Evolutionary conservation across 805 yeast species (phyloP).

Genomic region (Candida insectorum): DNA sequence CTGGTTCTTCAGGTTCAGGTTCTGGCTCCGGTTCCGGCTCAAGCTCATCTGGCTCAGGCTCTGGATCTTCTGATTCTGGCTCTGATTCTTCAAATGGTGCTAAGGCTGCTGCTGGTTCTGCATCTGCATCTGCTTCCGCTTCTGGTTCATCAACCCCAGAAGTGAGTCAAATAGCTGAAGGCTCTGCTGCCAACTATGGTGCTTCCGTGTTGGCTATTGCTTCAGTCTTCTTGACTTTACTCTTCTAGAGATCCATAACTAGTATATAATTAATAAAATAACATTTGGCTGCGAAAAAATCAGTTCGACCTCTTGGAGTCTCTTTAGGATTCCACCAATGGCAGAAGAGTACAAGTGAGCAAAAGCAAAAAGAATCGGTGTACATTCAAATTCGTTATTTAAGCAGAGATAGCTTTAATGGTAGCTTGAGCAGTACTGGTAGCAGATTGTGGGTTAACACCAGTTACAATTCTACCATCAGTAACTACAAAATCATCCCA

Average conservation of each 20-base stretch:
- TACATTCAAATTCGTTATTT: background rate
- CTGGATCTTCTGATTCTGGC: conserved; percentile 1
- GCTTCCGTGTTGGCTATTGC: conserved; percentile 6
- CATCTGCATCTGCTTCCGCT: conserved; percentile 1
- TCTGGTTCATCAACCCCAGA: conserved; percentile 4
- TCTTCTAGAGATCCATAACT: too few relatives aligned
- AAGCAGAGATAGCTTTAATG: conserved; percentile 1
- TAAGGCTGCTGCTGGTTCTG: background rate
- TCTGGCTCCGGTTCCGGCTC: conserved; percentile 6
- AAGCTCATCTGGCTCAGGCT: conserved; percentile 1
- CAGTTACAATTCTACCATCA: conserved; percentile 63
- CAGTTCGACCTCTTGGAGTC: too few relatives aligned
- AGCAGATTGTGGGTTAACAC: conserved; percentile 63
- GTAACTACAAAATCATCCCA: conserved; percentile 48
- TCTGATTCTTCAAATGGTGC: conserved; percentile 1
- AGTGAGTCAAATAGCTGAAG: conserved; percentile 5
- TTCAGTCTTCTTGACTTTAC: conserved; percentile 2
- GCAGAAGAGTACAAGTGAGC: too few relatives aligned
- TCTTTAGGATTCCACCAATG: too few relatives aligned
- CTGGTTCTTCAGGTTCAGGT: conserved; percentile 1
- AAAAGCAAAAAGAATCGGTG: background rate
- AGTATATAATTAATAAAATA: too few relatives aligned
- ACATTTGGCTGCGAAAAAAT: too few relatives aligned
- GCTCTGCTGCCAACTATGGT: conserved; percentile 5
- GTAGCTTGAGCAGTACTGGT: conserved; percentile 38